Evolutionary conservation across 805 yeast genomes (phyloP), one percentile per base, ranked within the genome.

Genomic region (Lachancea mirantina): DNA sequence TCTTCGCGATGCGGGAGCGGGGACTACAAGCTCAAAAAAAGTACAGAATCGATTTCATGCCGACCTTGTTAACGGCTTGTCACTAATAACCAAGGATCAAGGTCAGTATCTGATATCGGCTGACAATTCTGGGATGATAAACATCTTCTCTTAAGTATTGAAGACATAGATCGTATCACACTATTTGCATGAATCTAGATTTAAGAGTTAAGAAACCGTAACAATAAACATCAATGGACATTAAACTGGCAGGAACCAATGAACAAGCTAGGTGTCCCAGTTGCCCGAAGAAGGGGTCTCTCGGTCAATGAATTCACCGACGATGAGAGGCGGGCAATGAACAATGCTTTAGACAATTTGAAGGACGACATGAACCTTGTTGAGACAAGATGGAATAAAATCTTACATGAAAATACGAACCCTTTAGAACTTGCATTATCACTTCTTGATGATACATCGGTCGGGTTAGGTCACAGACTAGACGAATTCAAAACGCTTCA

Each of bases 371-470:
- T 55, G 4, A 24, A 37, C 8, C 40, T 46, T 19, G 65, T 69
- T 4, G 59, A 62, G 11, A 42, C 61, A 4, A 66, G 66, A 36
- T 74, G 78, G 78, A 59, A 62, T 26, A 67, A 71, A 32, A 56
- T 76, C 6, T 56, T 69, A 5, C 61, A 62, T 1, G 67, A 66
- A 6, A 68, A 74, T 30, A 74, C 84, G 34, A 87, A 85, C 51
- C 94, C 95, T 1, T 67, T 92, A 28, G 96, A 85, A 46, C 64
- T 79, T 32, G 96, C 96, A 0, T 64, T 89, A 23, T 76, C 88
- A 1, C 64, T 92, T 36, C 63, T 87, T 47, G 96, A 89, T 56
- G 79, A 78, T 46, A 76, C 94, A 2, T 82, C 95, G 1, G 92
- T 87, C n/a, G 97, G 97, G 0, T 61, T 84, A 47, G 94, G 95